phyloP scores from a whole-genome alignment of 495 filamentous ascomycete genomes.

The Parmelia sp. region DNA sequence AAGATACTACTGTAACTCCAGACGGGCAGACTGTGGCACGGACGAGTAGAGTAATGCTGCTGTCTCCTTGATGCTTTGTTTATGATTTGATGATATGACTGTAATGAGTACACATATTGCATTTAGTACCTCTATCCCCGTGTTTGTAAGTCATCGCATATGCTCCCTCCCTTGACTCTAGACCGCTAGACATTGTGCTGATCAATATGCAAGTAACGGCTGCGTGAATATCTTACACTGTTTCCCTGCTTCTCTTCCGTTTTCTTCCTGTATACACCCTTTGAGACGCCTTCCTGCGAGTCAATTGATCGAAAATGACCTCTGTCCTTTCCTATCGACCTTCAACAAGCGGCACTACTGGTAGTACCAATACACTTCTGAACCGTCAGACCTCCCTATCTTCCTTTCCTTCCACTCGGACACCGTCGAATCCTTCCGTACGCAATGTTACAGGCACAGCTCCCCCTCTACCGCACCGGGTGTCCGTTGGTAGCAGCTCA shows the following conservation, averaged over 20 bases:
- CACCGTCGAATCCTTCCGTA: constrained; percentile 46
- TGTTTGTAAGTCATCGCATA: not conserved
- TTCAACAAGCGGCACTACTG: constrained; percentile 33
- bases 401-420: constrained; percentile 51
- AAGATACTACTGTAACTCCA: not conserved
- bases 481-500: constrained; percentile 44
- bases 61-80: constrained; percentile 1
- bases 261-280: not conserved
- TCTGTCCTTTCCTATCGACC: constrained; percentile 41
- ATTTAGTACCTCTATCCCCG: not conserved
- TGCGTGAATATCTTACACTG: not conserved
- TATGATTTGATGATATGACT: not conserved
- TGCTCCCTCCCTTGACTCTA: constrained; percentile 3
- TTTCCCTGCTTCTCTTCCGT: not conserved
- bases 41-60: not conserved
- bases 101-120: not conserved
- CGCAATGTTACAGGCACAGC: constrained; percentile 49
- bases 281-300: not conserved
- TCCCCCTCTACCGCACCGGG: constrained; percentile 48
- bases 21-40: constrained; percentile 13
- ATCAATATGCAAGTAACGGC: not conserved
- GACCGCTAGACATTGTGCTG: not conserved
- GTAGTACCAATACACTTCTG: constrained; percentile 22
- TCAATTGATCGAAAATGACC: constrained; percentile 36
- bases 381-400: constrained; percentile 49